Conservation (phyloP, 345 rosid genomes). For the Euphorbia pulcherrima region DNA sequence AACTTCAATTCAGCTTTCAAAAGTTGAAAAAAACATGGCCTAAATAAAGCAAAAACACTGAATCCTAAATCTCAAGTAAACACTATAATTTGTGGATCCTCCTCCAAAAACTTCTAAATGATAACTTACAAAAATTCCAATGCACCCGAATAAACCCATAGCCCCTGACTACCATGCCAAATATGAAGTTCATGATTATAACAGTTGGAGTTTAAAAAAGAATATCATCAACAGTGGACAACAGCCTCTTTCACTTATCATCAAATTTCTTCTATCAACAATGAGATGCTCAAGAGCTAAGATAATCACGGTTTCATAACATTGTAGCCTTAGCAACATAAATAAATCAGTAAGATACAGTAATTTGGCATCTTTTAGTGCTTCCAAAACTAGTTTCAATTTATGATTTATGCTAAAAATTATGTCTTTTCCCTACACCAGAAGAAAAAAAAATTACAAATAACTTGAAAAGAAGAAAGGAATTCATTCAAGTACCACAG, state of each 20-base stretch:
- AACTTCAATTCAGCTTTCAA: too few species aligned
- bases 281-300: not conserved
- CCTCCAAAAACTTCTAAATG: not conserved
- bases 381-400: not conserved
- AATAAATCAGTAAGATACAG: not conserved
- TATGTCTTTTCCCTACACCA: conserved; percentile 1
- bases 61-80: not conserved
- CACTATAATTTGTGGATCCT: not conserved
- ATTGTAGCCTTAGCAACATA: not conserved
- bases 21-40: too few species aligned
- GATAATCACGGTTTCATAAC: not conserved
- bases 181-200: not conserved
- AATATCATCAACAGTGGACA: too few species aligned
- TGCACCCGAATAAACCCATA: not conserved
- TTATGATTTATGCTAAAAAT: not conserved
- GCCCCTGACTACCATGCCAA: not conserved
- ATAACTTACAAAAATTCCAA: not conserved
- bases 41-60: not conserved
- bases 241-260: not conserved
- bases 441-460: conserved; percentile 1
- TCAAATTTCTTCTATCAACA: not conserved
- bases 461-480: not conserved
- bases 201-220: not conserved
- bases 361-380: too few species aligned
- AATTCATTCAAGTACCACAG: conserved; percentile 65